phyloP scores from a whole-genome alignment of 805 yeast species.

The Starmera quercuum region DNA sequence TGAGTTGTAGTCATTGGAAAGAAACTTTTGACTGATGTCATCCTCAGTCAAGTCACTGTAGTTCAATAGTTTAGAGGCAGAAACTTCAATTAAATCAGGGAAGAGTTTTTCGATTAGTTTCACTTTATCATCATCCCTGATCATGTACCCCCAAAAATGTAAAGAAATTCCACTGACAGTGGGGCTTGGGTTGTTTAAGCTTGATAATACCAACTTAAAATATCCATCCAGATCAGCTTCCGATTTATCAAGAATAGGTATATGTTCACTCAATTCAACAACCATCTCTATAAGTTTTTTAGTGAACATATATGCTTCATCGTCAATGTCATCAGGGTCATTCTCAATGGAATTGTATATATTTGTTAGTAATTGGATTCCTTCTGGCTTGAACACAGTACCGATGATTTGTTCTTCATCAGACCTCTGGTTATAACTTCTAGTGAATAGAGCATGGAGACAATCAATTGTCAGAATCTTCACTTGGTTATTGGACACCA shows the following conservation, averaged over 20 bases:
- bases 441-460: slow-evolving; percentile 78
- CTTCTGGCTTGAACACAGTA: slow-evolving; percentile 63
- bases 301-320: slow-evolving; percentile 67
- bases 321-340: slow-evolving; percentile 69
- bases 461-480: slow-evolving; percentile 86
- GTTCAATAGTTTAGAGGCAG: slow-evolving; percentile 72
- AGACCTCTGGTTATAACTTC: slow-evolving; percentile 54
- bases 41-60: slow-evolving; percentile 64
- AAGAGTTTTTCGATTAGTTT: slow-evolving; percentile 45
- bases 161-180: slow-evolving; percentile 86
- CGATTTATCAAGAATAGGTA: slow-evolving; percentile 41
- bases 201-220: slow-evolving; percentile 64
- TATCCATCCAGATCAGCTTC: slow-evolving; percentile 60
- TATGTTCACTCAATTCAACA: slow-evolving; percentile 75
- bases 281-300: slow-evolving; percentile 93
- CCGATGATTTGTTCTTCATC: slow-evolving; percentile 80
- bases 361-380: slow-evolving; percentile 58
- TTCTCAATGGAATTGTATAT: slow-evolving; percentile 50
- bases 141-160: slow-evolving; percentile 89
- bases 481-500: slow-evolving; percentile 54
- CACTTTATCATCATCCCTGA: slow-evolving; percentile 65
- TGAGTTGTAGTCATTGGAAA: slow-evolving; percentile 86
- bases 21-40: slow-evolving; percentile 52
- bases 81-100: slow-evolving; percentile 63
- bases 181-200: slow-evolving; percentile 78